Percentiles rank a stretch among this genome's conserved stretches.
These are phyloP conservation scores for Elsinoe ampelina DNA, from an alignment of 2,329 filamentous ascomycete genomes.

Conservation along the genomic window DNA sequence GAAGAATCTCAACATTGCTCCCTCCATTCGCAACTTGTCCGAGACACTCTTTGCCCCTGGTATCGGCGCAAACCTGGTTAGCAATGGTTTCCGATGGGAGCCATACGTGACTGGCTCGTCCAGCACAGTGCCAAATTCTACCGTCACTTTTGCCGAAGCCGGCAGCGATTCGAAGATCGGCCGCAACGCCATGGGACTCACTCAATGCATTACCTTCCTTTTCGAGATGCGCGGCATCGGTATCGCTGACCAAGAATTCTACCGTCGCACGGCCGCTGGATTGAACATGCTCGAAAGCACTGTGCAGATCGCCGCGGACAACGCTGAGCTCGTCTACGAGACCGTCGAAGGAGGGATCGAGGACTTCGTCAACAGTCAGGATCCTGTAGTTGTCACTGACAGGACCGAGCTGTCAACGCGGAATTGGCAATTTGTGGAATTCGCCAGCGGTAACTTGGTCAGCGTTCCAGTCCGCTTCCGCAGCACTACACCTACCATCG, in stretches of 20 bases:
- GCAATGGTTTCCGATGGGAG: conserved; percentile 26
- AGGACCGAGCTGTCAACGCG: conserved; percentile 22
- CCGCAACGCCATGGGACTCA: conserved; percentile 30
- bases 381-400: conserved; percentile 28
- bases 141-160: conserved; percentile 26
- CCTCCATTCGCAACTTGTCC: conserved; percentile 26
- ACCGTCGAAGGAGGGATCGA: conserved; percentile 25
- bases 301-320: conserved; percentile 27
- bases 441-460: conserved; percentile 24
- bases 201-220: conserved; percentile 29
- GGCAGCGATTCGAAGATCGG: conserved; percentile 31
- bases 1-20: conserved; percentile 31
- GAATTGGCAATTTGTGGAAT: conserved; percentile 29
- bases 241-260: conserved; percentile 28
- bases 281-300: conserved; percentile 28
- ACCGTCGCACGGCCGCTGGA: conserved; percentile 26
- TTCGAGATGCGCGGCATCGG: conserved; percentile 30
- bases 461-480: conserved; percentile 28
- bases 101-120: conserved; percentile 25
- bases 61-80: conserved; percentile 24
- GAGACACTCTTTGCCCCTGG: conserved; percentile 28
- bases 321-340: conserved; percentile 21
- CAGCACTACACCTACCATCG: conserved; percentile 28
- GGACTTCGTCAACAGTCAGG: conserved; percentile 22
- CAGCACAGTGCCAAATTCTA: conserved; percentile 20